phyloP scores from a whole-genome alignment of 2,329 filamentous ascomycete genomes.

The Alternaria consortialis region DNA sequence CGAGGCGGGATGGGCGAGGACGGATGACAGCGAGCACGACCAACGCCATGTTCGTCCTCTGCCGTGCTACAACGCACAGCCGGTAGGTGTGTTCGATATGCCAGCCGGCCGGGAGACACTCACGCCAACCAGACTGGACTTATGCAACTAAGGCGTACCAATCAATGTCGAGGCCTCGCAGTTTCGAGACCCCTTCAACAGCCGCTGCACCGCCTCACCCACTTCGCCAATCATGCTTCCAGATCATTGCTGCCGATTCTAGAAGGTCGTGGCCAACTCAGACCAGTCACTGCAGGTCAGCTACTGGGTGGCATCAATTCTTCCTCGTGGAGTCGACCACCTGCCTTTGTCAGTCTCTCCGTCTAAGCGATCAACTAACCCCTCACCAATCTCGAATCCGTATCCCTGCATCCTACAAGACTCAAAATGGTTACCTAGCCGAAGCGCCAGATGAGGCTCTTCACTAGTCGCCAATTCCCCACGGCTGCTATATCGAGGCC shows the following conservation, averaged over 20 bases:
- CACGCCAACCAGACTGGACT: background rate
- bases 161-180: slow-evolving; percentile 24
- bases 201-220: slow-evolving; percentile 45
- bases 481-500: slow-evolving; percentile 38
- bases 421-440: slow-evolving; percentile 7
- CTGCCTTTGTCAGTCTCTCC: slow-evolving; percentile 25
- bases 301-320: slow-evolving; percentile 30
- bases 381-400: slow-evolving; percentile 21
- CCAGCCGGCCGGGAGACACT: background rate
- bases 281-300: slow-evolving; percentile 15
- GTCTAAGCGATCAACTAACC: slow-evolving; percentile 13
- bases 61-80: slow-evolving; percentile 1
- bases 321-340: slow-evolving; percentile 25
- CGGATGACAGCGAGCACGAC: slow-evolving; percentile 23
- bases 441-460: slow-evolving; percentile 45
- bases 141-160: slow-evolving; percentile 22
- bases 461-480: slow-evolving; percentile 26
- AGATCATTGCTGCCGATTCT: slow-evolving; percentile 25
- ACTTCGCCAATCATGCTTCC: slow-evolving; percentile 21
- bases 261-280: slow-evolving; percentile 28
- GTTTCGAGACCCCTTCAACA: slow-evolving; percentile 31
- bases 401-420: slow-evolving; percentile 9
- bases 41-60: slow-evolving; percentile 1
- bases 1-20: slow-evolving; percentile 17
- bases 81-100: background rate